phyloP scores from a whole-genome alignment of 352 stramenopile genomes.

The Globisporangium apiculatum region DNA sequence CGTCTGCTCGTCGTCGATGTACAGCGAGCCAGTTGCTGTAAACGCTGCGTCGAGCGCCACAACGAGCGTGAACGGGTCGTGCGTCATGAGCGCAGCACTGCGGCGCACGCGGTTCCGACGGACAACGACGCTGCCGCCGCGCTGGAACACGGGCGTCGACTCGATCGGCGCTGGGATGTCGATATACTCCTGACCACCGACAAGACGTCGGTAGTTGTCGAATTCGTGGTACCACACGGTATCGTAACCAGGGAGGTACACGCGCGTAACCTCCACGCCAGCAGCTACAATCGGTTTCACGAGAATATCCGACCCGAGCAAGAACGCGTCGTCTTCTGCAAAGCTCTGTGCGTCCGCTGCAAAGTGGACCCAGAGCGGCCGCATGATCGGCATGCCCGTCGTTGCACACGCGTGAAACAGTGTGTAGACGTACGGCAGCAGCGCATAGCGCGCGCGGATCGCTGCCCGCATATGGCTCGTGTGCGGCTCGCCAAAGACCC shows the following conservation, averaged over 20 bases:
- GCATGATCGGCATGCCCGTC: slow-evolving; percentile 81
- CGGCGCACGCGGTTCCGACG: slow-evolving; percentile 95
- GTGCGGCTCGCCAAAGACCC: slow-evolving; percentile 95
- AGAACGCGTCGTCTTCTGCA: slow-evolving; percentile 91
- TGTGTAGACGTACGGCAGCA: slow-evolving; percentile 95
- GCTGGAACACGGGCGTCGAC: slow-evolving; percentile 96
- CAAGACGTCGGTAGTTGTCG: slow-evolving; percentile 48
- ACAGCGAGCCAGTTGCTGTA: slow-evolving; percentile 87
- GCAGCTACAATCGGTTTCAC: slow-evolving; percentile 93
- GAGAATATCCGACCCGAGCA: slow-evolving; percentile 93
- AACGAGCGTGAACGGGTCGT: slow-evolving; percentile 96
- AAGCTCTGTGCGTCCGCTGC: slow-evolving; percentile 81
- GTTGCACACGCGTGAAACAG: slow-evolving; percentile 64
- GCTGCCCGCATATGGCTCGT: slow-evolving; percentile 85
- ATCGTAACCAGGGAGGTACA: slow-evolving; percentile 84
- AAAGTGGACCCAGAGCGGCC: slow-evolving; percentile 96
- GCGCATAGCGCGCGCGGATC: slow-evolving; percentile 93
- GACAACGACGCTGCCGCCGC: slow-evolving; percentile 93
- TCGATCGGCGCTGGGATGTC: slow-evolving; percentile 85
- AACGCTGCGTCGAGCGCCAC: slow-evolving; percentile 85
- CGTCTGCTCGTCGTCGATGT: slow-evolving; percentile 96
- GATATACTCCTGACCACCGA: slow-evolving; percentile 47
- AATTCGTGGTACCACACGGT: slow-evolving; percentile 91
- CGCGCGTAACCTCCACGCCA: slow-evolving; percentile 69
- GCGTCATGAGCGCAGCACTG: slow-evolving; percentile 92